Evolutionary conservation across 129 eudicot species (phyloP), one percentile per base, ranked within the genome.

Genomic region (Lonicera japonica): DNA sequence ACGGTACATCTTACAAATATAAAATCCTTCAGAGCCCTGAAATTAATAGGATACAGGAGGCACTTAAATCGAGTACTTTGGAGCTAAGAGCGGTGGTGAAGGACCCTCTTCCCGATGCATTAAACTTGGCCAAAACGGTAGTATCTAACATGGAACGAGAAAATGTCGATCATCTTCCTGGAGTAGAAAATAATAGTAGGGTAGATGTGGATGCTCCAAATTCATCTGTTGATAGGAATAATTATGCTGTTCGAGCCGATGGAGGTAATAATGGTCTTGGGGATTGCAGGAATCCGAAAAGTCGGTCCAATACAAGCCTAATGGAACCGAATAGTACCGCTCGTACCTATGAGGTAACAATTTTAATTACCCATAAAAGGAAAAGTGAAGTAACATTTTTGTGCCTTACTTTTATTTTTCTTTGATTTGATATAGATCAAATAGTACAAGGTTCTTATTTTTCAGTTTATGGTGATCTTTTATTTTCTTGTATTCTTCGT

Each of bases 41-140:
- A 76, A 75, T 80, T 56, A 52, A 75, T 20, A 74, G 57, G 77
- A 68, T 74, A 59, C 77, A 66, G 66, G 74, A 78, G 60, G 83
- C 77, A 52, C 98, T 88, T 25, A 54, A 74, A 54, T 50, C 72
- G 29, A 92, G 96, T 82, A 54, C 75, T 54, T 46, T 36, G 54
- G 89, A 87, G 60, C 77, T 84, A 38, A 78, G 52, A 52, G 87
- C 81, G 54, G 77, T 69, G 64, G 95, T 88, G 55, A 78, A 71
- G 40, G 96, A 85, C 69, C 96, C 98, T 22, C 89, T 88, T 73
- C 82, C 81, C 8, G 95, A 82, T 58, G 96, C 96, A 52, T 55
- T 80, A 73, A 73, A 29, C 51, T 22, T 59, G 34, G 94, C 97
- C 3, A 73, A 87, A 24, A 68, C 80, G 51, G 55, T 82, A 21